These are phyloP conservation scores for Penicillium sp. DNA, from an alignment of 2,329 filamentous ascomycete genomes.

Conservation along the genomic window DNA sequence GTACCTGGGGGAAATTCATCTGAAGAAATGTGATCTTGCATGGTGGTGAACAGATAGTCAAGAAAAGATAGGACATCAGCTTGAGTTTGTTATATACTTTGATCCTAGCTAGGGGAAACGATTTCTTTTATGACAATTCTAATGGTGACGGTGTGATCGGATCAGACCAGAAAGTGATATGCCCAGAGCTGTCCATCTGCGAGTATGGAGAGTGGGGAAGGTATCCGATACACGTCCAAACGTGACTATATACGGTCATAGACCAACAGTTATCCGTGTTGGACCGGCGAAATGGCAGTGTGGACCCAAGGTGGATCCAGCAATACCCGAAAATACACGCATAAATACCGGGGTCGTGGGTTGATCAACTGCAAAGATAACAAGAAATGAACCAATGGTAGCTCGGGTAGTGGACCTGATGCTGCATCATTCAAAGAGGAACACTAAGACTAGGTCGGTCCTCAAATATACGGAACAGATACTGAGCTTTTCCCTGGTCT, in stretches of 20 bases:
- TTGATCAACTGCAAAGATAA: background rate
- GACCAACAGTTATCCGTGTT: background rate
- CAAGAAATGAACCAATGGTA: background rate
- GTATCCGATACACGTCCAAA: background rate
- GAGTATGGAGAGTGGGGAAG: background rate
- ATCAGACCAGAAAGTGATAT: background rate
- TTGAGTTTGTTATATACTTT: background rate
- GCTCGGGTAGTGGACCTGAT: background rate
- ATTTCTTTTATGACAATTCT: background rate
- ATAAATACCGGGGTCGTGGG: background rate
- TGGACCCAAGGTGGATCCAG: background rate
- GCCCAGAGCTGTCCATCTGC: background rate
- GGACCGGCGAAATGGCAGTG: background rate
- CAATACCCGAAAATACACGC: background rate
- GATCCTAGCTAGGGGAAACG: background rate
- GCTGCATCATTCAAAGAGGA: background rate
- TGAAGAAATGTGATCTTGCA: background rate
- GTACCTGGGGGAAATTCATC: constrained; percentile 1
- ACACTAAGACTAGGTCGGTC: background rate
- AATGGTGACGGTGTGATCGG: background rate
- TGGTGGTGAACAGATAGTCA: background rate
- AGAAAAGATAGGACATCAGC: background rate
- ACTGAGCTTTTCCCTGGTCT: background rate
- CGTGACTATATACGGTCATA: background rate
- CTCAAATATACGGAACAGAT: constrained; percentile 1